Conservation (phyloP, 129 eudicot species). For the Gnaphalium uliginosum region DNA sequence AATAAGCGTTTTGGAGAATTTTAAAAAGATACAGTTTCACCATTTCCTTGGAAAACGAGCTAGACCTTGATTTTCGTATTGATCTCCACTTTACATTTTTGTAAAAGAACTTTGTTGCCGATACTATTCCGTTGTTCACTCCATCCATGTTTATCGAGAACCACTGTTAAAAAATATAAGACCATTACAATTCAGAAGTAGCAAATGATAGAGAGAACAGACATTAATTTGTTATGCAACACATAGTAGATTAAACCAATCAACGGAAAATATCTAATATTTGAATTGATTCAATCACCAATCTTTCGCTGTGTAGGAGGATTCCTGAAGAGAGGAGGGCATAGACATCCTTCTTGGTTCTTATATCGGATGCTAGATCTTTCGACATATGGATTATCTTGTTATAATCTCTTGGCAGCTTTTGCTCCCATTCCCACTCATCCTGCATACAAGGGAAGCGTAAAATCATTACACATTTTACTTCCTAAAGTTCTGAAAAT, state of each 20-base stretch:
- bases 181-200: slow-evolving; percentile 2
- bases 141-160: slow-evolving; percentile 29
- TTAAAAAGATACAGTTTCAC: background rate
- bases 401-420: slow-evolving; percentile 24
- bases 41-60: background rate
- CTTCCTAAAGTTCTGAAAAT: background rate
- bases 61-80: slow-evolving; percentile 29
- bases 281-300: slow-evolving; percentile 11
- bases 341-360: slow-evolving; percentile 28
- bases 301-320: slow-evolving; percentile 6
- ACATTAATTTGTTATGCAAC: background rate
- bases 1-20: background rate
- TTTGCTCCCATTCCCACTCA: slow-evolving; percentile 39
- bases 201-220: background rate
- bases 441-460: slow-evolving; percentile 20
- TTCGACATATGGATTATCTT: slow-evolving; percentile 20
- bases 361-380: background rate
- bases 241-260: background rate
- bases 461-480: background rate
- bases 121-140: slow-evolving; percentile 21
- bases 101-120: slow-evolving; percentile 28
- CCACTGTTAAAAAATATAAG: slow-evolving; percentile 19
- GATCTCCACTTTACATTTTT: slow-evolving; percentile 32
- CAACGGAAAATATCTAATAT: background rate
- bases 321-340: slow-evolving; percentile 33